Evolutionary conservation across 176 grass and related monocot species (phyloP).

Genomic region (Thalia dealbata): DNA sequence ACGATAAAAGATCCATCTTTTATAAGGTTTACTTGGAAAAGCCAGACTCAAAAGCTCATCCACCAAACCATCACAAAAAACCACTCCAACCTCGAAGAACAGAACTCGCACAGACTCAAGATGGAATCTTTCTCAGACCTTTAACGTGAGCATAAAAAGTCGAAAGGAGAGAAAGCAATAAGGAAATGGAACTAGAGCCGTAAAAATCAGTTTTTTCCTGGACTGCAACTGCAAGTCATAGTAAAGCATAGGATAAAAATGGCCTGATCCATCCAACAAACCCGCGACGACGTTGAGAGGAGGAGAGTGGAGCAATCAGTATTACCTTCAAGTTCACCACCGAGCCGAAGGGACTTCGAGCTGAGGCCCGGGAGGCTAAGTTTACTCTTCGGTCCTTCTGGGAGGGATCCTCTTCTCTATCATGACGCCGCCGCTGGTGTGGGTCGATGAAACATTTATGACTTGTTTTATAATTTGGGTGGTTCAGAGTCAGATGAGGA

Average conservation of each 20-base stretch:
- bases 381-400: background rate
- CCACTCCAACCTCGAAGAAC: background rate
- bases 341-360: background rate
- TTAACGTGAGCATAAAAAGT: background rate
- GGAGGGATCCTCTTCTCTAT: background rate
- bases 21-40: no score
- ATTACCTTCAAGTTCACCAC: background rate
- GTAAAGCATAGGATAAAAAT: background rate
- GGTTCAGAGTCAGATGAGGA: no score
- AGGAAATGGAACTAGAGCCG: background rate
- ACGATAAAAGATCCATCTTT: no score
- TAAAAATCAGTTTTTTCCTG: background rate
- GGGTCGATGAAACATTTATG: no score
- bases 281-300: background rate
- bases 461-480: no score
- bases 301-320: background rate
- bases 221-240: background rate
- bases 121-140: background rate
- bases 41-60: no score
- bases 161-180: background rate
- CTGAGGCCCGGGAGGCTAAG: background rate
- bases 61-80: no score
- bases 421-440: no score
- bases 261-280: background rate
- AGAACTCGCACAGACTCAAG: background rate